Evolutionary conservation across 2,329 filamentous ascomycete genomes (phyloP).

Genomic region (Penicillium sp.): DNA sequence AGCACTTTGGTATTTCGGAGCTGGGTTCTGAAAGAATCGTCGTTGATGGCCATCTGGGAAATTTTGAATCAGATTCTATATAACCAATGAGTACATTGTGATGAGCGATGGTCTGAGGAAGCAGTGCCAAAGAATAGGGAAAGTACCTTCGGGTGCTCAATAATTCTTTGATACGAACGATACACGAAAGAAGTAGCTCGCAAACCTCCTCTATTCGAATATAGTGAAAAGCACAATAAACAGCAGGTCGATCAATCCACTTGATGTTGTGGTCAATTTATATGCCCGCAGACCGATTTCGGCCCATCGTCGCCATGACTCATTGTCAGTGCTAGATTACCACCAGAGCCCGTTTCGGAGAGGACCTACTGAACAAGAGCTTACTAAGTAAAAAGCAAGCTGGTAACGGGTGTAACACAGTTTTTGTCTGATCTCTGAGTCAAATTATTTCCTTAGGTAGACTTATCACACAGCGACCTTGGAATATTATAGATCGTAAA

Average conservation of each 20-base stretch:
- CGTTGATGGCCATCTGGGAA: not conserved
- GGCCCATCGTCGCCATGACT: not conserved
- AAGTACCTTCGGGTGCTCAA: not conserved
- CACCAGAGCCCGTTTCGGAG: no score
- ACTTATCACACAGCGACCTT: no score
- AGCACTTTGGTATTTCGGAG: slow-evolving; percentile 12
- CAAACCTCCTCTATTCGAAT: no score
- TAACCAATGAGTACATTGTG: no score
- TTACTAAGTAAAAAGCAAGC: no score
- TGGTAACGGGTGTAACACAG: no score
- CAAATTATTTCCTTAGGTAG: no score
- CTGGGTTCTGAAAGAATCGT: slow-evolving; percentile 3
- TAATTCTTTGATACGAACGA: not conserved
- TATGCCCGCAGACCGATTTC: not conserved
- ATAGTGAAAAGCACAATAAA: no score
- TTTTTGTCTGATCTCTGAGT: no score
- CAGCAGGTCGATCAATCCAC: not conserved
- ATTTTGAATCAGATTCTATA: not conserved
- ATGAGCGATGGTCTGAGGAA: not conserved
- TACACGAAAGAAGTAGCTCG: no score
- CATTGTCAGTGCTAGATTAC: not conserved
- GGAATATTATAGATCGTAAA: no score
- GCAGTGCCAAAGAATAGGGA: not conserved
- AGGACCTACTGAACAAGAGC: no score
- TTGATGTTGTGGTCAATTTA: not conserved